Evolutionary conservation across 1,284 basidiomycete genomes (phyloP).

Genomic region (Crepidotus sp.): DNA sequence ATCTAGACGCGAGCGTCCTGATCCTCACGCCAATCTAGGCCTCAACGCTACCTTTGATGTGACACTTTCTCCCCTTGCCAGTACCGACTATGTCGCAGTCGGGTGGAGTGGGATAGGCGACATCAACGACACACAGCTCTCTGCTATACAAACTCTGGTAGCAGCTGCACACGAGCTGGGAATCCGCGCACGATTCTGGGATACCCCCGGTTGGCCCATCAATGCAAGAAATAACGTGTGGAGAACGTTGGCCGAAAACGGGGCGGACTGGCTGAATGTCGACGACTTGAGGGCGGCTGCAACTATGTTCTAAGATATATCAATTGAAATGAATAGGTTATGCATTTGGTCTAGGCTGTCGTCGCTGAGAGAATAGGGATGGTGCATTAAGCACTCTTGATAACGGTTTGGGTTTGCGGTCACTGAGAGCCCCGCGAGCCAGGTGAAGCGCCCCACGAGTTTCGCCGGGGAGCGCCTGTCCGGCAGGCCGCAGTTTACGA

Average conservation of each 20-base stretch:
- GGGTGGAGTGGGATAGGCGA: conserved; percentile 41
- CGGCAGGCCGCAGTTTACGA: conserved; percentile 29
- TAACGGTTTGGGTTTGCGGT: conserved; percentile 24
- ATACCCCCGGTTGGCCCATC: conserved; percentile 44
- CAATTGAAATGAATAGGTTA: neutral
- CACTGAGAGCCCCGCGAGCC: conserved; percentile 38
- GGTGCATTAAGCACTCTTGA: conserved; percentile 25
- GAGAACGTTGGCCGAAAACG: conserved; percentile 33
- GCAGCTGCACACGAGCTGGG: conserved; percentile 37
- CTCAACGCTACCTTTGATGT: conserved; percentile 33
- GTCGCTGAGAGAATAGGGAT: conserved; percentile 21
- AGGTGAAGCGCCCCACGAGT: conserved; percentile 39
- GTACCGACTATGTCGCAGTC: conserved; percentile 39
- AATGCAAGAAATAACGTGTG: conserved; percentile 36
- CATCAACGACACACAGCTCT: conserved; percentile 33
- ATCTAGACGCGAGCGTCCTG: conserved; percentile 20
- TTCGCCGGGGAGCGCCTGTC: conserved; percentile 42
- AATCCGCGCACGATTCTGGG: conserved; percentile 44
- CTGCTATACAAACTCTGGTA: conserved; percentile 29
- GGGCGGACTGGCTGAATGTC: conserved; percentile 47
- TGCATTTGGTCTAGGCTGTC: conserved; percentile 22
- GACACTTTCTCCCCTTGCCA: conserved; percentile 41
- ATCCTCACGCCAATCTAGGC: conserved; percentile 9
- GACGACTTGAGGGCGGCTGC: conserved; percentile 38
- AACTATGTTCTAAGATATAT: conserved; percentile 9